Conservation (phyloP, 805 yeast species). For the Tetrapisispora pingtungensis region DNA sequence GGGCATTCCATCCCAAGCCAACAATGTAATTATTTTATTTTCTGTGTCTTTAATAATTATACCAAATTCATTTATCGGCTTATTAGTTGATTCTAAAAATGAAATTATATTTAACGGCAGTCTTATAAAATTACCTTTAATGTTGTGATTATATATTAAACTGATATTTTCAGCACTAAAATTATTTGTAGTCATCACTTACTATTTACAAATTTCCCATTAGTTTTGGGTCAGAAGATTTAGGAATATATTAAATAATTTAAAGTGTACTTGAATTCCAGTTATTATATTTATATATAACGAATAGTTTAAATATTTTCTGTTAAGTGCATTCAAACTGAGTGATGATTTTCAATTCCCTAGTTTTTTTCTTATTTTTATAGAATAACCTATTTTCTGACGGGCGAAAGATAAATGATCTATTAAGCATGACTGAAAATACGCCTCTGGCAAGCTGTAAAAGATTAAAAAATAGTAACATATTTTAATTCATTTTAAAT, state of each 20-base stretch:
- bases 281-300: no score
- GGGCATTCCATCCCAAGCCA: constrained; percentile 23
- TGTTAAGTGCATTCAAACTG: no score
- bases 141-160: constrained; percentile 7
- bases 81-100: constrained; percentile 13
- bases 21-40: constrained; percentile 4
- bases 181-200: not conserved
- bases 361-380: no score
- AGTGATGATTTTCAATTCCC: not conserved
- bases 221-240: no score
- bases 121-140: constrained; percentile 23
- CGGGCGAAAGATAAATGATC: no score
- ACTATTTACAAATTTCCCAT: no score
- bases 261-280: no score
- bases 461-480: no score
- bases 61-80: constrained; percentile 21
- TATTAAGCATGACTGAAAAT: not conserved
- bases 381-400: not conserved
- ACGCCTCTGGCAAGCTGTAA: no score
- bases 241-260: no score
- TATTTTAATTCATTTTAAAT: no score
- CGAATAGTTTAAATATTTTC: no score
- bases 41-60: constrained; percentile 7
- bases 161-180: not conserved
- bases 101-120: constrained; percentile 17